Percentiles rank a stretch among this genome's conserved stretches.
Conservation (phyloP, 495 filamentous ascomycete genomes). For the Aspergillus incahuasiensis region DNA sequence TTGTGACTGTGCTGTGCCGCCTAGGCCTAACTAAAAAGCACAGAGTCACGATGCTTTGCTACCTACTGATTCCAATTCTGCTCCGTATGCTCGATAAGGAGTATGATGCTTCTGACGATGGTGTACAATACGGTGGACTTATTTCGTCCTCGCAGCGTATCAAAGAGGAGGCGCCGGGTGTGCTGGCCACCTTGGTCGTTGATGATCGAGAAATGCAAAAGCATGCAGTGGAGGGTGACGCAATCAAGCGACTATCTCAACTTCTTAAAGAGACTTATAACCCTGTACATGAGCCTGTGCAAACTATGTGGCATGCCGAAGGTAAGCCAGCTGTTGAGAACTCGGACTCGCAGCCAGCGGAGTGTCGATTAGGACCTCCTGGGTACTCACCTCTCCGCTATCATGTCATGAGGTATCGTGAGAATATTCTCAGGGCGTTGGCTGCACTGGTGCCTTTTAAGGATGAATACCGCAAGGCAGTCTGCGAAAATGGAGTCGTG, state of each 20-base stretch:
- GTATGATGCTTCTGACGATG: constrained; percentile 35
- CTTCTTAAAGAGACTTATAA: constrained; percentile 70
- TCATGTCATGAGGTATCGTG: constrained; percentile 73
- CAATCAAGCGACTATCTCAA: constrained; percentile 66
- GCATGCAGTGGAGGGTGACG: constrained; percentile 73
- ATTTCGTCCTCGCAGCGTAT: constrained; percentile 39
- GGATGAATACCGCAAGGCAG: constrained; percentile 76
- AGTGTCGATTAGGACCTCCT: constrained; percentile 49
- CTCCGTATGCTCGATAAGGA: constrained; percentile 65
- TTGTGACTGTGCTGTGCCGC: constrained; percentile 72
- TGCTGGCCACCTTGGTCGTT: constrained; percentile 73
- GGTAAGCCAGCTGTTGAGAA: constrained; percentile 20
- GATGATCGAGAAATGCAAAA: constrained; percentile 74
- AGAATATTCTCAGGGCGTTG: constrained; percentile 72
- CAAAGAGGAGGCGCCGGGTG: constrained; percentile 65
- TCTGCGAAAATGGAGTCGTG: constrained; percentile 76
- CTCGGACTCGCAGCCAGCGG: constrained; percentile 21
- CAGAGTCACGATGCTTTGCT: constrained; percentile 57
- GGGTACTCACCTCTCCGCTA: constrained; percentile 59
- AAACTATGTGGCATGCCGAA: constrained; percentile 41
- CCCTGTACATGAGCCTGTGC: constrained; percentile 31
- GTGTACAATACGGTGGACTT: constrained; percentile 35
- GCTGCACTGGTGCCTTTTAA: constrained; percentile 74
- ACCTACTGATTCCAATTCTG: constrained; percentile 68
- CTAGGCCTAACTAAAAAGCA: constrained; percentile 59